Conservation (phyloP, 805 yeast species). For the Saccharomycopsis oosterbeekiorum region DNA sequence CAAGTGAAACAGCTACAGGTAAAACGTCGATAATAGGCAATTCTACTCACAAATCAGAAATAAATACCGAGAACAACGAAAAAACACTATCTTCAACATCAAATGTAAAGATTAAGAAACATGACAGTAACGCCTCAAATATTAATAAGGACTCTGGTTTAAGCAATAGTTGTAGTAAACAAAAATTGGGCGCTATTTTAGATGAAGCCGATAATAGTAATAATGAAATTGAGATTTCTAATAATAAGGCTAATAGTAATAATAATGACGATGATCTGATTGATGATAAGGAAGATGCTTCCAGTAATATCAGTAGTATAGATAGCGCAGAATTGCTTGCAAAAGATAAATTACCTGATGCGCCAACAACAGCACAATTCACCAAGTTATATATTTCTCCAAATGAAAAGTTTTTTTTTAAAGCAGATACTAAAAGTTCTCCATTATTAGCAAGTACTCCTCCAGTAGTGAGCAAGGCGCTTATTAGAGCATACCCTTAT, state of each 20-base stretch:
- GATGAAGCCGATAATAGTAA: not conserved
- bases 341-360: not conserved
- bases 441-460: conserved; percentile 86
- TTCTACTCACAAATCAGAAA: not conserved
- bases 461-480: conserved; percentile 76
- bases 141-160: not conserved
- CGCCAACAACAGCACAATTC: conserved; percentile 11
- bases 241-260: not conserved
- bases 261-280: not conserved
- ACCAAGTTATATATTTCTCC: conserved; percentile 14
- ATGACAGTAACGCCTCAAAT: not conserved
- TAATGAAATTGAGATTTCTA: not conserved
- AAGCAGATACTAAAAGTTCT: conserved; percentile 40
- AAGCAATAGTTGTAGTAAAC: not conserved
- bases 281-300: not conserved
- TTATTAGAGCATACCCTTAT: conserved; percentile 79
- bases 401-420: conserved; percentile 12
- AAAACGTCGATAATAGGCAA: not conserved
- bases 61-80: not conserved
- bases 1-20: not conserved
- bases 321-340: not conserved
- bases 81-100: not conserved
- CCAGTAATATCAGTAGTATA: not conserved
- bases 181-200: not conserved
- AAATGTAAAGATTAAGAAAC: not conserved